Base-by-base conservation (phyloP, 257 asterid species). In the Jasminum sambac region DNA sequence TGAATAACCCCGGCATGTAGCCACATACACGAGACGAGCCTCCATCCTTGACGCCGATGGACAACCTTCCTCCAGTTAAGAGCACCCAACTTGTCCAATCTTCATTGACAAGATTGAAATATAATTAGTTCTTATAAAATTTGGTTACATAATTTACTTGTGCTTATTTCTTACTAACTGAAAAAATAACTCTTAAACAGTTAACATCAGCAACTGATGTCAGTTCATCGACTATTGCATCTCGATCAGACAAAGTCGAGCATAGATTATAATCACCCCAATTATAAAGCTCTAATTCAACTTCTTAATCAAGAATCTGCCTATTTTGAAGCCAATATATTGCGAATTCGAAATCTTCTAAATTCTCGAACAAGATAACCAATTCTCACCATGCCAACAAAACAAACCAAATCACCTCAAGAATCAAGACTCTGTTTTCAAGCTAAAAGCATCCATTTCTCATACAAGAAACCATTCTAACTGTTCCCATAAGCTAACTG, bases 21-120 rank as follows among this genome's bases (percentile, higher is more conserved):
- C 98, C 98, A 94, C 66, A 94, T 83, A 55, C 96, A 85, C 3
- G 96, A 83, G 67, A 94, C 77, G 36, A 94, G 95, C 78, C 98
- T 87, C 98, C 98, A 91, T 30, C 85, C 90, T 83, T 90, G 96
- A 73, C 90, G 90, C 21, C 71, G 81, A 72, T 85, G 86, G 71
- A 90, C 96, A 78, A 90, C 84, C 66, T 87, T 93, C 5, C 9
- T 19, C 98, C 98, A 91, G 23, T 77, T 83, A 41, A 91, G 89
- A 60, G 85, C 98, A 17, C 98, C 98, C 82, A 90, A 76, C 76
- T 80, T 87, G 81, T 81, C 80, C 70, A 94, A 81, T 67, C 97
- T 94, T 70, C 69, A 60, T 44, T 30, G 26, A 70, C 11, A 50
- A 59, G 69, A 66, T 67, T 39, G 59, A 59, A 68, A 64, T 67